A percentile compares a stretch with the other conserved stretches of the same genome.
These are phyloP conservation scores for Phytophthora crassamura DNA, from an alignment of 352 stramenopile genomes.

Conservation along the genomic window DNA sequence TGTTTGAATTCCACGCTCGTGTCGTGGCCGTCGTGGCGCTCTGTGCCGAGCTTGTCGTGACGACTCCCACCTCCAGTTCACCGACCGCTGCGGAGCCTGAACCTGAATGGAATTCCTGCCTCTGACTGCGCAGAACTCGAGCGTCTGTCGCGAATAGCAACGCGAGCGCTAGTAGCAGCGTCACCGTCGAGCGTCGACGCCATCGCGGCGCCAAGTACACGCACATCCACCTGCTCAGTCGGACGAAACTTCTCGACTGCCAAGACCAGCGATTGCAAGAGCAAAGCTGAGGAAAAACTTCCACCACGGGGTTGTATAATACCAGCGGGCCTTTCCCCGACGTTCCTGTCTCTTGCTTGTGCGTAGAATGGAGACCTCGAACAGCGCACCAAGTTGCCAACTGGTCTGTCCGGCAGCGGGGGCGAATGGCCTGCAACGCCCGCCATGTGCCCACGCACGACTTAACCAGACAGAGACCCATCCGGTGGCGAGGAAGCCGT, in stretches of 20 bases:
- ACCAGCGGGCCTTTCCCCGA: conserved; percentile 19
- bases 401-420: conserved; percentile 7
- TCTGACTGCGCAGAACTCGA: conserved; percentile 15
- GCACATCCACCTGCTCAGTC: conserved; percentile 27
- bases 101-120: neutral
- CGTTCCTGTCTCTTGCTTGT: conserved; percentile 34
- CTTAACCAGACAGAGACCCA: conserved; percentile 20
- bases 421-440: neutral
- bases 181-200: conserved; percentile 19
- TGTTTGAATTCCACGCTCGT: conserved; percentile 16
- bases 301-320: conserved; percentile 16
- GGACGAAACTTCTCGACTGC: conserved; percentile 30
- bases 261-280: conserved; percentile 21
- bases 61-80: conserved; percentile 18
- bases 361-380: conserved; percentile 18
- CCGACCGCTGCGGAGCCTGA: neutral
- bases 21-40: conserved; percentile 19
- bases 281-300: conserved; percentile 23
- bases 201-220: conserved; percentile 39
- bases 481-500: conserved; percentile 14
- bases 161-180: conserved; percentile 11
- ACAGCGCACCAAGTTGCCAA: conserved; percentile 14
- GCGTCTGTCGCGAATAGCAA: conserved; percentile 21
- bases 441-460: conserved; percentile 21
- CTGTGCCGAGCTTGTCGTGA: conserved; percentile 24